Conservation (phyloP, 768 basidiomycete genomes). For the Pisolithus marmoratus region DNA sequence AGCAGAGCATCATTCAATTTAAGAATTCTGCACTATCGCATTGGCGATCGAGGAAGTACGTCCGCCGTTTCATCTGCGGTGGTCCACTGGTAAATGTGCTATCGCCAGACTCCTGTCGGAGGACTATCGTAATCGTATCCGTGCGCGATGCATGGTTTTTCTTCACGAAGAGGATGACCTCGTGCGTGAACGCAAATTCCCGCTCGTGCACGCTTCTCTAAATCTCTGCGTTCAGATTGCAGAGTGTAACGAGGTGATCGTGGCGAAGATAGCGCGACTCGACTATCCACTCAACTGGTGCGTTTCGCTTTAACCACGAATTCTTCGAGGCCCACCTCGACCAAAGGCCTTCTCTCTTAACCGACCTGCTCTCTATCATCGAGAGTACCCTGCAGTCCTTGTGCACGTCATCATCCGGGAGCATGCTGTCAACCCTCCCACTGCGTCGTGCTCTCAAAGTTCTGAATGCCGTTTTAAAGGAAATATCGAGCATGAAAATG, state of each 20-base stretch:
- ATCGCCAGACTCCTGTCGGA: constrained; percentile 56
- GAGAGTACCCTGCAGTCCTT: constrained; percentile 47
- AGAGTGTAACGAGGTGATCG: constrained; percentile 67
- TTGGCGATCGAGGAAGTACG: constrained; percentile 77
- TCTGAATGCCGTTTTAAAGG: constrained; percentile 63
- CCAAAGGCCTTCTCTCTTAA: constrained; percentile 21
- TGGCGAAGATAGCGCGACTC: constrained; percentile 69
- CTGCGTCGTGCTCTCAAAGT: constrained; percentile 60
- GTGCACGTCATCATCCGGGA: constrained; percentile 35
- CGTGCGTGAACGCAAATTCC: constrained; percentile 35
- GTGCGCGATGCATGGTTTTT: constrained; percentile 57
- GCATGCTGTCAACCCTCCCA: constrained; percentile 40
- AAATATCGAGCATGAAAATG: constrained; percentile 67
- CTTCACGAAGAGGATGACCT: constrained; percentile 72
- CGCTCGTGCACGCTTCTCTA: neutral
- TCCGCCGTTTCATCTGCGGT: neutral
- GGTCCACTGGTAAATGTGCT: constrained; percentile 5
- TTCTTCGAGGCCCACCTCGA: constrained; percentile 1
- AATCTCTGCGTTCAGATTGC: constrained; percentile 45
- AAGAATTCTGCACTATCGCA: constrained; percentile 72
- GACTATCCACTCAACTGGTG: constrained; percentile 77
- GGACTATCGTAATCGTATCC: constrained; percentile 61
- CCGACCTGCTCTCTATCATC: constrained; percentile 48
- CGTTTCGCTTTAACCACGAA: constrained; percentile 9
- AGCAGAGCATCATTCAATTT: constrained; percentile 84